A percentile compares a stretch with the other conserved stretches of the same genome.
phyloP scores from a whole-genome alignment of 331 rosid species.

The Phaseolus coccineus region DNA sequence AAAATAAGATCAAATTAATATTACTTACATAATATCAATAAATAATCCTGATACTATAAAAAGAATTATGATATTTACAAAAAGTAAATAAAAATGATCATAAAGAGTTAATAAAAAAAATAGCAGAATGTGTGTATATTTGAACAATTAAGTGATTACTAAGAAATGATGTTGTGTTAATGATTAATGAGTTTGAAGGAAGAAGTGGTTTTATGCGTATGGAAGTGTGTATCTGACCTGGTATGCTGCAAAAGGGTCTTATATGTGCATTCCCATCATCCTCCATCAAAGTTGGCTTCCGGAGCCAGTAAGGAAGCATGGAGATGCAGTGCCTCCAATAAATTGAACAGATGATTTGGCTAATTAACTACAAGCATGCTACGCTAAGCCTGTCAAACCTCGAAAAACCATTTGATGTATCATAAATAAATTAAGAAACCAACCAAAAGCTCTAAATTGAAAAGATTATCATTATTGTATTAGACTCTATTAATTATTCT shows the following conservation, averaged over 20 bases:
- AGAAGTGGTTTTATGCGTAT: conserved; percentile 11
- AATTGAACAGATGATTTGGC: conserved; percentile 43
- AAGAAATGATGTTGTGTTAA: background rate
- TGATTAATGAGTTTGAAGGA: background rate
- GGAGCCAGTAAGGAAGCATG: conserved; percentile 48
- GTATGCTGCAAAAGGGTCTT: conserved; percentile 93
- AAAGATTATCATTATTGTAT: conserved; percentile 37
- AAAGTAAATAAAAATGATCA: too few relatives aligned
- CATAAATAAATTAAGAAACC: conserved; percentile 38
- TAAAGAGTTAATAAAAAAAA: too few relatives aligned
- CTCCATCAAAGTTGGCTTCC: conserved; percentile 50
- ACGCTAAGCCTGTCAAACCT: conserved; percentile 73
- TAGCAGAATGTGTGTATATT: too few relatives aligned
- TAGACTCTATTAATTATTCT: conserved; percentile 49
- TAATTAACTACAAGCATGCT: conserved; percentile 49
- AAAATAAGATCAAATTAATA: too few relatives aligned
- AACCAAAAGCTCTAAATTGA: conserved; percentile 40
- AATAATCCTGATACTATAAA: background rate
- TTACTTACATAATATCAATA: background rate
- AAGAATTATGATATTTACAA: too few relatives aligned
- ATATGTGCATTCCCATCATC: conserved; percentile 10
- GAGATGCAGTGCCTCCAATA: conserved; percentile 40
- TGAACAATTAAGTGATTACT: too few relatives aligned
- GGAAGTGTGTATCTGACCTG: conserved; percentile 57
- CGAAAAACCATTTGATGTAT: conserved; percentile 49